Evolutionary conservation across 2,329 filamentous ascomycete species (phyloP), one percentile per base, ranked within the genome.

Genomic region (Ascochyta lentis): DNA sequence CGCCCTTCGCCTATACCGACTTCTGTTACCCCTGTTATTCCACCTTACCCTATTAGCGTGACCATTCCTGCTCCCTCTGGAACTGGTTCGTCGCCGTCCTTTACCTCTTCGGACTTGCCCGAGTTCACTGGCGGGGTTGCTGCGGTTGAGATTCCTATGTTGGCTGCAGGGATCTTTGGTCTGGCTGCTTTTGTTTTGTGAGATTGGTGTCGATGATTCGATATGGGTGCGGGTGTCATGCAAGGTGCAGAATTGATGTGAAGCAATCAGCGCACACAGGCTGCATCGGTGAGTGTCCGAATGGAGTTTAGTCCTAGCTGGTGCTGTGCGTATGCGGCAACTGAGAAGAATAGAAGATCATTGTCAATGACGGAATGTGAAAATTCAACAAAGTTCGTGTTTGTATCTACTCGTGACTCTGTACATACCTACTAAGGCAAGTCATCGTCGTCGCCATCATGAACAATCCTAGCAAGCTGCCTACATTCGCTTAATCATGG

Each of bases 161-260:
- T 57, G 2, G 38, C 64, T 53, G 66, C 48, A 15, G 67, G 64
- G 24, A 24, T 65, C 3, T 13, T 69, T 27, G 64, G 64, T 2
- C 22, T 69, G 37, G 61, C 48, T 42, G 65, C 58, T 38, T 56
- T 65, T 42, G 47, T 67, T 6, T 45, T 70, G 44, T 71, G 64
- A 48, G 12, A 15, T 12, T 3, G 29, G 5, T 13, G 29, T 3
- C 4, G 15, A 16, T 13, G 29, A 31, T 10, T 31, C 29, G 33
- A 9, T 8, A 4, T 35, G 15, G 15, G 10, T 19, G 19, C 3
- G 19, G 3, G 19, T 19, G 19, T 19, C 19, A 19, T 19, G 3
- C 19, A 19, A 19, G 19, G 19, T 19, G 19, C 19, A 19, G 19
- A 19, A 2, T 19, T 19, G 7, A n/a, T 34, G 31, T 34, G 15